Conservation (phyloP, 2,329 filamentous ascomycete species). For the Bipolaris oryzae region DNA sequence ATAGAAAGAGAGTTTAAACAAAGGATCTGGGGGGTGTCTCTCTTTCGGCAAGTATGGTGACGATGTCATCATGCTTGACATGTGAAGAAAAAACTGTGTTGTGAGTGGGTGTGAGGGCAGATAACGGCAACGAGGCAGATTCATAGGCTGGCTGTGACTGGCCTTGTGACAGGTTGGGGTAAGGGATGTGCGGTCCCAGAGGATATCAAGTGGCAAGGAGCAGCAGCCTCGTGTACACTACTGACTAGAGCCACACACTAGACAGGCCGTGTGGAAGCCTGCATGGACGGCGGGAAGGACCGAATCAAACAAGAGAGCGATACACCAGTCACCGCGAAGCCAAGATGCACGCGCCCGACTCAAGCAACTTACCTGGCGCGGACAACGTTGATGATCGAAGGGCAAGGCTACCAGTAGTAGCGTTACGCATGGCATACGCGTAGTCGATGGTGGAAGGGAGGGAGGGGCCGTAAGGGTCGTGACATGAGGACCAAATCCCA, state of each 20-base stretch:
- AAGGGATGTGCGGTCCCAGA: constrained; percentile 20
- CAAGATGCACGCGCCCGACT: constrained; percentile 25
- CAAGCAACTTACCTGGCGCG: constrained; percentile 9
- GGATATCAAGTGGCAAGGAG: constrained; percentile 27
- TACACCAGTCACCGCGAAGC: constrained; percentile 36
- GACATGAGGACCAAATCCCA: neutral
- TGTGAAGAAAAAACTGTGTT: constrained; percentile 23
- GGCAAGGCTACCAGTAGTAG: no score
- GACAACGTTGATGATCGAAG: no score
- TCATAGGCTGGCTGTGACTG: constrained; percentile 12
- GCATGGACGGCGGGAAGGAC: constrained; percentile 36
- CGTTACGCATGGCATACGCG: no score
- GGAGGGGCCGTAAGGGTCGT: constrained; percentile 1
- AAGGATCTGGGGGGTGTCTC: constrained; percentile 6
- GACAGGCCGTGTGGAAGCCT: constrained; percentile 24
- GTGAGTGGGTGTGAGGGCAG: constrained; percentile 7
- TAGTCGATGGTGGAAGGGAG: constrained; percentile 14
- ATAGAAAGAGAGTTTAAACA: neutral
- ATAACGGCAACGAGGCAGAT: constrained; percentile 25
- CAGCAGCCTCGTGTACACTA: constrained; percentile 41
- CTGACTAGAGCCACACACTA: constrained; percentile 7
- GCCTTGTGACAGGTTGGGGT: constrained; percentile 31
- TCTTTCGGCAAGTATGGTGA: constrained; percentile 1
- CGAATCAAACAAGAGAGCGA: constrained; percentile 39
- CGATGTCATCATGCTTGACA: constrained; percentile 37